These are phyloP conservation scores for Pleurozium schreberi DNA, from an alignment of 225 moss, liverwort and hornwort species.

Conservation along the genomic window DNA sequence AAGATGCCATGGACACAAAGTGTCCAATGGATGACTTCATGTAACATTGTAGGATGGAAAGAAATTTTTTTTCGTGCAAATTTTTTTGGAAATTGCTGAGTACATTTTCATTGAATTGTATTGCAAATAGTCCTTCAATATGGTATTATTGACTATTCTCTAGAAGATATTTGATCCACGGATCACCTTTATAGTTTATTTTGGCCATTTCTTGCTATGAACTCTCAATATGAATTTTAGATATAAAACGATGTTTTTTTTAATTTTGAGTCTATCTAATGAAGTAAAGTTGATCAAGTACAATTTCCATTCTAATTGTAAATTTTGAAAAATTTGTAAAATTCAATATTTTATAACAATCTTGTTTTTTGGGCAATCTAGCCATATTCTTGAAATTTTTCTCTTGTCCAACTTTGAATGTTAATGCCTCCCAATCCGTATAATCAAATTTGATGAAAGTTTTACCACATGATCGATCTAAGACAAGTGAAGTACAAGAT, in stretches of 20 bases:
- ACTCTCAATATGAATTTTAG: not conserved
- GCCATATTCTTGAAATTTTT: too few relatives aligned
- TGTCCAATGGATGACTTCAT: not conserved
- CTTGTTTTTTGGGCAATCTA: too few relatives aligned
- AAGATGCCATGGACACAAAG: not conserved
- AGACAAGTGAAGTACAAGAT: too few relatives aligned
- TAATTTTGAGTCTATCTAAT: not conserved
- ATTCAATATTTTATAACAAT: too few relatives aligned
- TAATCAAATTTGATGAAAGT: too few relatives aligned
- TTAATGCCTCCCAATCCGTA: too few relatives aligned
- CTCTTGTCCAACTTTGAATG: too few relatives aligned
- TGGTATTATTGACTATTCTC: not conserved
- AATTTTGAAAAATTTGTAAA: not conserved
- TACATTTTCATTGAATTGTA: not conserved
- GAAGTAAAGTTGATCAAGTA: not conserved
- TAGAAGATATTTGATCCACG: not conserved
- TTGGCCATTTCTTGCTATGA: not conserved
- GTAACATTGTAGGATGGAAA: fast-evolving
- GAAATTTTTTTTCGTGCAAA: fast-evolving
- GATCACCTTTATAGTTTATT: not conserved
- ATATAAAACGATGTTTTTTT: not conserved
- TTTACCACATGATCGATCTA: too few relatives aligned
- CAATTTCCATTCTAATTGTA: fast-evolving
- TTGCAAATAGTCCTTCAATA: not conserved
- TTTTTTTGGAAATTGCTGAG: not conserved